phyloP scores from a whole-genome alignment of 805 yeast genomes.

The Kluyveromyces nonfermentans region DNA sequence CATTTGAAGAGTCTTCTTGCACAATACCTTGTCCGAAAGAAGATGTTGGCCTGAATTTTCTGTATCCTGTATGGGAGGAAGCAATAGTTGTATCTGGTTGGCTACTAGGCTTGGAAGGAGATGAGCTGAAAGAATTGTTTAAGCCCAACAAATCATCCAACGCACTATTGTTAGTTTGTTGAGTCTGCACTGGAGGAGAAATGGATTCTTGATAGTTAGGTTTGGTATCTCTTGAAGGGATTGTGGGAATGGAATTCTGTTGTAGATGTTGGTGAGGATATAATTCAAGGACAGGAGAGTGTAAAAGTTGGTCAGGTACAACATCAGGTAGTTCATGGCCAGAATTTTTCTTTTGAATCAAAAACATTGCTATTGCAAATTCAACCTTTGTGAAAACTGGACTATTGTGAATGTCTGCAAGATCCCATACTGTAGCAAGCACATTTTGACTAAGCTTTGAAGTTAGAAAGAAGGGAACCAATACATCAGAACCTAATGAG shows the following conservation, averaged over 20 bases:
- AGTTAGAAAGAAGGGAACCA: constrained; percentile 81
- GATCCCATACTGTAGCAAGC: constrained; percentile 88
- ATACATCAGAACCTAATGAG: constrained; percentile 60
- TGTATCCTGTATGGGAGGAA: constrained; percentile 27
- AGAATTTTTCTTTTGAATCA: constrained; percentile 74
- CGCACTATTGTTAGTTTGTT: constrained; percentile 35
- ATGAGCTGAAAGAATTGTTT: constrained; percentile 43
- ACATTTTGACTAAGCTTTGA: constrained; percentile 79
- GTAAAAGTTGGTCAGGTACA: constrained; percentile 57
- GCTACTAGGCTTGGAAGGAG: constrained; percentile 15
- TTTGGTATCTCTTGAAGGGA: constrained; percentile 33
- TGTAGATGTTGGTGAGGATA: constrained; percentile 10
- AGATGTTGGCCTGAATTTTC: constrained; percentile 70
- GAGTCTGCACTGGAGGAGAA: constrained; percentile 7
- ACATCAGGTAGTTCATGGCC: constrained; percentile 73
- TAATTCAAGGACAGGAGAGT: constrained; percentile 27
- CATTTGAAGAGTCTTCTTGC: constrained; percentile 25
- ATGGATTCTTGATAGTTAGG: constrained; percentile 24
- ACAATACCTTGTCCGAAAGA: constrained; percentile 71
- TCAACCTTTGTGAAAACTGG: constrained; percentile 75
- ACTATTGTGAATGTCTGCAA: constrained; percentile 79
- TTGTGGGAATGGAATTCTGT: constrained; percentile 17
- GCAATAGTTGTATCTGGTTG: constrained; percentile 7
- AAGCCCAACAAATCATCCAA: constrained; percentile 58
- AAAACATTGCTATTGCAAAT: constrained; percentile 87